phyloP scores from a whole-genome alignment of 305 asterid species.

The Caryopteris hybrid region DNA sequence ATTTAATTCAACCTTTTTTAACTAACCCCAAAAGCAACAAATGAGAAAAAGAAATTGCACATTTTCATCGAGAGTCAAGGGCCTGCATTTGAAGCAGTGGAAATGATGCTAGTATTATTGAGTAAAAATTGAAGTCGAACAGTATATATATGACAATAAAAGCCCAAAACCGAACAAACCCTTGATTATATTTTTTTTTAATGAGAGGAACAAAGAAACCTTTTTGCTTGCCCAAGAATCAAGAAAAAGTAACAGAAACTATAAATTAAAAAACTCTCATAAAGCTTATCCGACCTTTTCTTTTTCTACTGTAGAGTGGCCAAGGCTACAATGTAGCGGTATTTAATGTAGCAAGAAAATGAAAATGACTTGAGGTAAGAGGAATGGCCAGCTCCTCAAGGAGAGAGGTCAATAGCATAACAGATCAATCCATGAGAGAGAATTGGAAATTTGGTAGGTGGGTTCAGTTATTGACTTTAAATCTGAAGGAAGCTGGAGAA shows the following conservation, averaged over 20 bases:
- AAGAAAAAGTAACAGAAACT: slow-evolving; percentile 10
- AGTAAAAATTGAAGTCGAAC: slow-evolving; percentile 12
- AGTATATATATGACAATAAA: slow-evolving; percentile 10
- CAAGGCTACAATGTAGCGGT: slow-evolving; percentile 24
- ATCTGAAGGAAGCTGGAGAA: slow-evolving; percentile 1
- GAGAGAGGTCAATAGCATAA: slow-evolving; percentile 28
- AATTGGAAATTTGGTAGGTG: slow-evolving; percentile 32
- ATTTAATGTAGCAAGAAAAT: slow-evolving; percentile 30
- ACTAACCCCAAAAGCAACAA: slow-evolving; percentile 24
- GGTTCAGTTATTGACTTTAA: slow-evolving; percentile 36
- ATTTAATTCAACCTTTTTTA: slow-evolving; percentile 20
- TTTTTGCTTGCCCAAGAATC: slow-evolving; percentile 27
- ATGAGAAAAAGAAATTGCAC: neutral
- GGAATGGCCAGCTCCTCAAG: slow-evolving; percentile 23
- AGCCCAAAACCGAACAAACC: slow-evolving; percentile 14
- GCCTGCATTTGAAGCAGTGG: slow-evolving; percentile 23
- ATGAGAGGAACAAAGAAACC: slow-evolving; percentile 4
- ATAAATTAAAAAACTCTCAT: neutral
- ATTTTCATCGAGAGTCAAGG: slow-evolving; percentile 27
- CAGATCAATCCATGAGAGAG: slow-evolving; percentile 15
- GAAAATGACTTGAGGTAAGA: slow-evolving; percentile 33
- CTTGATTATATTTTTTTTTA: slow-evolving; percentile 1
- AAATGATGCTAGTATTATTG: slow-evolving; percentile 16
- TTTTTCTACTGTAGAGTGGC: neutral
- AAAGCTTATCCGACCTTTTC: slow-evolving; percentile 14